Base-by-base conservation (phyloP, 2,329 filamentous ascomycete genomes). In the Penicillium crustosum region DNA sequence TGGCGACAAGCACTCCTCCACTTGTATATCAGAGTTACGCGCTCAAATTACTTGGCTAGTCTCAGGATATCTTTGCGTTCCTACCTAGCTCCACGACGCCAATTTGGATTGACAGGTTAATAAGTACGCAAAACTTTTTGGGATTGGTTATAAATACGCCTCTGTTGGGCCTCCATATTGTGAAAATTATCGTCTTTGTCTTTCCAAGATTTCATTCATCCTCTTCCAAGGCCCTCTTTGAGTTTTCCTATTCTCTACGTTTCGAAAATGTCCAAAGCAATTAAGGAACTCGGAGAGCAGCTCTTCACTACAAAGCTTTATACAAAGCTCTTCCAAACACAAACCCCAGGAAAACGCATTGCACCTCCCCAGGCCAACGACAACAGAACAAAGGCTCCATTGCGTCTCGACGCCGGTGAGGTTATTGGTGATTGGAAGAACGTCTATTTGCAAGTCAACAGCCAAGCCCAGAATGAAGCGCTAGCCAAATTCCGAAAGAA, bases 41-140 rank as follows among this genome's bases (percentile, higher is more conserved):
- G 31, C 45, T 49, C 31, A 49, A 49, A 36, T 49, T 36, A 49
- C 45, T 49, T 49, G 45, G 45, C 31, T 49, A 49, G 45, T 36
- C 33, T 49, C 25, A 31, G 43, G 43, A n/a, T 29, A 45, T 45
- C 23, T 45, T 45, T 45, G 17, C 17, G 36, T n/a, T 17, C 35
- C 35, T 36, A 36, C 17, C 35, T 36, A 36, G 35, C 35, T n/a
- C 35, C 35, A 36, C 35, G 23, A 23, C 23, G 23, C 23, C 23
- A 23, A 23, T 23, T 23, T 23, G 23, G 23, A 23, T 23, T 23
- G 35, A 2, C 17, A 36, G 17, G 17, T 36, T 36, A 36, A n/a
- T 7, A 36, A n/a, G 35, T 36, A 36, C 8, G 7, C 15, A 36
- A 36, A 36, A 36, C n/a, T 36, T 36, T 36, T 25, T 25, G 25